These are phyloP conservation scores for Elsinoe australis DNA, from an alignment of 2,329 filamentous ascomycete species.

Conservation along the genomic window DNA sequence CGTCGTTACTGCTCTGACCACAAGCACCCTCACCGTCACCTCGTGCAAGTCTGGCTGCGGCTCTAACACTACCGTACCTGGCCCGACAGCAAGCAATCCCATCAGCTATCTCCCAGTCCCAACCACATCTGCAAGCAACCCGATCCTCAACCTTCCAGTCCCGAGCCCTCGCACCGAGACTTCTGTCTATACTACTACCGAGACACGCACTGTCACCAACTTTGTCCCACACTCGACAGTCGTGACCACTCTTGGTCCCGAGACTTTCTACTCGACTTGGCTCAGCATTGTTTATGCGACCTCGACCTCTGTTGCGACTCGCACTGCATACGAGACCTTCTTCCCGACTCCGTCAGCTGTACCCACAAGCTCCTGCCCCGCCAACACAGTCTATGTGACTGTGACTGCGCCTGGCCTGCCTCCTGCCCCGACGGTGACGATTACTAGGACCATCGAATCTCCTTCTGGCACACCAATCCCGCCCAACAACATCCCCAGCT, in stretches of 20 bases:
- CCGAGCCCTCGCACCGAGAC: constrained; percentile 18
- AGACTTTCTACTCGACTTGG: constrained; percentile 34
- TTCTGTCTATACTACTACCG: constrained; percentile 24
- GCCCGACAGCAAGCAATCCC: constrained; percentile 13
- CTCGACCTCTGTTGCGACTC: constrained; percentile 19
- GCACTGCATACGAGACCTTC: constrained; percentile 18
- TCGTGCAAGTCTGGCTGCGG: constrained; percentile 34
- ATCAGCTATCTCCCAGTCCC: constrained; percentile 15
- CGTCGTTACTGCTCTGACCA: constrained; percentile 31
- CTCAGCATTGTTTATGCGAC: constrained; percentile 32
- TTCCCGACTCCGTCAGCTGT: constrained; percentile 10
- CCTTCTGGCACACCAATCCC: constrained; percentile 11
- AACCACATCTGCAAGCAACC: constrained; percentile 14
- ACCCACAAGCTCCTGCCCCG: constrained; percentile 6
- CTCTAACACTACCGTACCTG: constrained; percentile 17
- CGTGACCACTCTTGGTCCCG: constrained; percentile 28
- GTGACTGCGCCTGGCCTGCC: constrained; percentile 2
- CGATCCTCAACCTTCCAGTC: constrained; percentile 13
- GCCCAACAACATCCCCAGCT: constrained; percentile 13
- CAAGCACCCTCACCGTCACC: constrained; percentile 33
- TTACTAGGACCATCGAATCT: background rate
- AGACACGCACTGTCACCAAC: constrained; percentile 30
- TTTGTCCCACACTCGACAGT: constrained; percentile 34
- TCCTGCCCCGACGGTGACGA: constrained; percentile 7
- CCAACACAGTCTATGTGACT: constrained; percentile 14